A percentile compares a stretch with the other conserved stretches of the same genome.
phyloP scores from a whole-genome alignment of 1,284 basidiomycete genomes.

The Ganoderma leucocontextum region DNA sequence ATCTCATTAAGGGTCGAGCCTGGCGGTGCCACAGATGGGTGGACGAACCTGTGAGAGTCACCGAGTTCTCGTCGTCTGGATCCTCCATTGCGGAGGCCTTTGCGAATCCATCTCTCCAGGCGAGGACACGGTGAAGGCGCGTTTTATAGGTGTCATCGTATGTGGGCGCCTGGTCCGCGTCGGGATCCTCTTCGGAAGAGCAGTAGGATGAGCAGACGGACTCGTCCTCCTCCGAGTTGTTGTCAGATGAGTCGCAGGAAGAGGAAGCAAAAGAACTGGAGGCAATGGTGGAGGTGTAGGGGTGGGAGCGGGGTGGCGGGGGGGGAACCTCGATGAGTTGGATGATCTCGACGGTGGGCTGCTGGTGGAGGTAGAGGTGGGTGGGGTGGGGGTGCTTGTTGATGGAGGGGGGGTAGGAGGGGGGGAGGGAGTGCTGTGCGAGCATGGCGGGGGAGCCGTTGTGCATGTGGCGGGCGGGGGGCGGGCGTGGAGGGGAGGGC shows the following conservation, averaged over 20 bases:
- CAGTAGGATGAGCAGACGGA: constrained; percentile 66
- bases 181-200: constrained; percentile 59
- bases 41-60: constrained; percentile 34
- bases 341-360: constrained; percentile 69
- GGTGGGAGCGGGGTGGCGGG: constrained; percentile 58
- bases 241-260: constrained; percentile 46
- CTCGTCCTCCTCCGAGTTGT: constrained; percentile 52
- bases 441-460: constrained; percentile 32
- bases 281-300: constrained; percentile 42
- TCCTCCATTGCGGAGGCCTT: constrained; percentile 36
- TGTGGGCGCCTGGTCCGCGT: constrained; percentile 40
- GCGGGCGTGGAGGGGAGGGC: constrained; percentile 20
- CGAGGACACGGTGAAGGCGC: constrained; percentile 63
- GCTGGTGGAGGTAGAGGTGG: constrained; percentile 60
- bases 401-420: constrained; percentile 44
- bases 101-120: constrained; percentile 61
- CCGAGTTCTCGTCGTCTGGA: constrained; percentile 22
- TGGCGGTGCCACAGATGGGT: constrained; percentile 15
- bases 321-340: constrained; percentile 74
- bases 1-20: constrained; percentile 19
- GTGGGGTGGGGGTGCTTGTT: constrained; percentile 44
- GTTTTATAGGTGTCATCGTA: constrained; percentile 59
- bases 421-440: constrained; percentile 37
- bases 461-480: constrained; percentile 30
- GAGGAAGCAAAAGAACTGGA: constrained; percentile 49